Conservation (phyloP, 164 flowering plant genomes). For the Vitis rupestris region DNA sequence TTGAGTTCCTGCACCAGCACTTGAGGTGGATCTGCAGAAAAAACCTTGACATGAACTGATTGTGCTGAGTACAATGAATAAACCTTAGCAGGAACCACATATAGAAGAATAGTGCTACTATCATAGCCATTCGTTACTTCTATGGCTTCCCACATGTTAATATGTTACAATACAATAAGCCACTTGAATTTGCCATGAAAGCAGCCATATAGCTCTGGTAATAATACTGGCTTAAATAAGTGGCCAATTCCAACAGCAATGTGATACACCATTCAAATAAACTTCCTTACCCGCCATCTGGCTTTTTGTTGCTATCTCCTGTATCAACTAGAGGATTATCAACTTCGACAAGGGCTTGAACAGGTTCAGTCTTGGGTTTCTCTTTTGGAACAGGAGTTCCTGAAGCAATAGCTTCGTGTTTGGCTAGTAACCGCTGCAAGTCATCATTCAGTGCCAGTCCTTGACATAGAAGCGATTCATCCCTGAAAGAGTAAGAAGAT, state of each 20-base stretch:
- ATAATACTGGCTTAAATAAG: not conserved
- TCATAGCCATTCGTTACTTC: too few species aligned
- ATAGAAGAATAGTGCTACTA: too few species aligned
- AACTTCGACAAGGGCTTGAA: slow-evolving; percentile 53
- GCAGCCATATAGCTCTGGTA: not conserved
- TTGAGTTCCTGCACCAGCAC: slow-evolving; percentile 26
- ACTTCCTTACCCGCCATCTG: slow-evolving; percentile 44
- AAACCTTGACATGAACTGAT: not conserved
- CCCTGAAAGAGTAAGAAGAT: slow-evolving; percentile 46
- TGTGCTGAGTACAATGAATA: too few species aligned
- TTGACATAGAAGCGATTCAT: slow-evolving; percentile 85
- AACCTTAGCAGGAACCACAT: too few species aligned
- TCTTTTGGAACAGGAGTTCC: slow-evolving; percentile 47
- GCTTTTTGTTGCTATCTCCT: slow-evolving; percentile 36
- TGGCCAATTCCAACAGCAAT: not conserved
- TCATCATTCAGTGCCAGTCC: slow-evolving; percentile 95
- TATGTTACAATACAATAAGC: too few species aligned
- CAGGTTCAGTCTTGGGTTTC: slow-evolving; percentile 53
- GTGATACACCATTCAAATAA: not conserved
- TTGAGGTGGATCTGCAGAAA: slow-evolving; percentile 43
- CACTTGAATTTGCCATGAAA: too few species aligned
- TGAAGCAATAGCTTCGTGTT: slow-evolving; percentile 79
- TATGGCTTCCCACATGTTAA: too few species aligned
- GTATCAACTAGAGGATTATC: slow-evolving; percentile 55
- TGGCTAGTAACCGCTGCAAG: slow-evolving; percentile 77